A percentile compares a stretch with the other conserved stretches of the same genome.
Conservation (phyloP, 78 protist species). For the Dictyostelium capitatum region DNA sequence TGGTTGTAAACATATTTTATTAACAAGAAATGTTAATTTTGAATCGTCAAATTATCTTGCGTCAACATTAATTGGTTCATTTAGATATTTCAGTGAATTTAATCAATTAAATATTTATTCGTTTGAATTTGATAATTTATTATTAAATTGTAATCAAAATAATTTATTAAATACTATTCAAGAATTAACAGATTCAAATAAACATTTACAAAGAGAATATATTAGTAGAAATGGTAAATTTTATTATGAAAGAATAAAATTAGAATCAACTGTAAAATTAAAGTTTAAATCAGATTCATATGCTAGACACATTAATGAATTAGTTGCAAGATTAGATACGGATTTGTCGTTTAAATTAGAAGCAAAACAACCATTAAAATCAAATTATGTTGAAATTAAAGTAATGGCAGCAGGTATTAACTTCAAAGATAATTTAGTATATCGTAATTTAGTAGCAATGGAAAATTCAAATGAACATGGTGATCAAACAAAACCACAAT, state of each 20-base stretch:
- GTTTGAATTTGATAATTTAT: not conserved
- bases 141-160: no score
- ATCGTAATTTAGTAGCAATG: not conserved
- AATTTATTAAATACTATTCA: not conserved
- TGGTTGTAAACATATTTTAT: constrained; percentile 4
- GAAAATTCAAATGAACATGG: not conserved
- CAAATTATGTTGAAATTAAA: constrained; percentile 26
- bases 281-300: constrained; percentile 23
- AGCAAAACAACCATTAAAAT: not conserved
- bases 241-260: constrained; percentile 5
- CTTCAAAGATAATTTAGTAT: constrained; percentile 47
- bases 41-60: not conserved
- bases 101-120: not conserved
- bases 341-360: not conserved
- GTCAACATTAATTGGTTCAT: not conserved
- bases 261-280: constrained; percentile 3
- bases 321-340: not conserved
- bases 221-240: not conserved
- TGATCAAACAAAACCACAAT: not conserved
- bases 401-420: constrained; percentile 54
- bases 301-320: not conserved
- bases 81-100: constrained; percentile 20
- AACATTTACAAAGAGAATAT: constrained; percentile 7
- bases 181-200: not conserved
- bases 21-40: not conserved